Conservation (phyloP, 2,329 filamentous ascomycete genomes). For the Talaromyces piceae region DNA sequence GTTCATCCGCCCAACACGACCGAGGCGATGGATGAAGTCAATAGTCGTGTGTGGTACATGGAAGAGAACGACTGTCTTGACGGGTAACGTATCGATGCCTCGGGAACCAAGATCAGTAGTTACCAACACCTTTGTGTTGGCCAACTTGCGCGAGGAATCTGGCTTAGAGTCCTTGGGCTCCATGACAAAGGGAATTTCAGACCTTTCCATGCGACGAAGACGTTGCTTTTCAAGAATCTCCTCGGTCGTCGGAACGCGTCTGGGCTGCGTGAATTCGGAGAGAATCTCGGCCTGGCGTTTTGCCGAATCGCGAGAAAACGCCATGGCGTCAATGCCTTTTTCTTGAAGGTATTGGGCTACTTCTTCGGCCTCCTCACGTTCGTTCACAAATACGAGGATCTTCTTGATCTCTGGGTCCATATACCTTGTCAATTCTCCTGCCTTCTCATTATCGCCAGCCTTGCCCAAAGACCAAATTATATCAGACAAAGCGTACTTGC, state of each 20-base stretch:
- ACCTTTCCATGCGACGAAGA: constrained; percentile 23
- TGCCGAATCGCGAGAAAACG: constrained; percentile 75
- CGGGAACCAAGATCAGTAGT: constrained; percentile 88
- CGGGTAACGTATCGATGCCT: constrained; percentile 88
- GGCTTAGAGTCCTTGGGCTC: constrained; percentile 18
- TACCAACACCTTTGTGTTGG: constrained; percentile 83
- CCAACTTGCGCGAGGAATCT: constrained; percentile 43
- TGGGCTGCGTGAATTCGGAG: constrained; percentile 57
- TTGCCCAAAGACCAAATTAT: constrained; percentile 90
- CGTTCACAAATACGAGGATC: constrained; percentile 93
- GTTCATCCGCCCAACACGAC: constrained; percentile 87
- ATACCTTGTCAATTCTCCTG: constrained; percentile 26
- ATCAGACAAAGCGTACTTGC: constrained; percentile 86
- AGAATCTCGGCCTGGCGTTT: constrained; percentile 73
- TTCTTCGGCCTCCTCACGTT: constrained; percentile 79
- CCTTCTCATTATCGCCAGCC: constrained; percentile 48
- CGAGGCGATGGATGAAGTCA: constrained; percentile 94
- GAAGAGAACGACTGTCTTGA: constrained; percentile 86
- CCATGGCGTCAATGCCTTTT: constrained; percentile 83
- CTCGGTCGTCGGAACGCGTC: constrained; percentile 28
- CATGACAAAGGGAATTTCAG: constrained; percentile 35
- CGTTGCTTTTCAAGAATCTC: constrained; percentile 27
- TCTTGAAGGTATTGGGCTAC: constrained; percentile 69
- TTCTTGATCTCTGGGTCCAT: constrained; percentile 61
- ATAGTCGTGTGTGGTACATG: constrained; percentile 97